Conservation (phyloP, 73 alveolate genomes). For the Blepharisma japonicum region DNA sequence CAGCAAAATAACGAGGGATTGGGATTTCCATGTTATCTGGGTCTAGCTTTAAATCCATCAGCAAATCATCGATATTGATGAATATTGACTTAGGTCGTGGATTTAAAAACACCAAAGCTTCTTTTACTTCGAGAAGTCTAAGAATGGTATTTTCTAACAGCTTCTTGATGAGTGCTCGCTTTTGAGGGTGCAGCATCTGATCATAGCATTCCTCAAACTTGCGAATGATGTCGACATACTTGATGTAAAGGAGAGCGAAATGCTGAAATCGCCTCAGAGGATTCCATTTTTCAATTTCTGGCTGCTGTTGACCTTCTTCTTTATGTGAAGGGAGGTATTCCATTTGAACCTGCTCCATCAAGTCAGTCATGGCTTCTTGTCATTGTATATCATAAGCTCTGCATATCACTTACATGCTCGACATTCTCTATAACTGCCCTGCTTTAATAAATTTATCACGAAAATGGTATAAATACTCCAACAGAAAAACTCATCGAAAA, state of each 20-base stretch:
- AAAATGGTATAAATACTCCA: too few species aligned
- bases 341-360: constrained; percentile 62
- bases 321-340: constrained; percentile 34
- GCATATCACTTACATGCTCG: constrained; percentile 37
- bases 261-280: constrained; percentile 80
- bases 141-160: constrained; percentile 81
- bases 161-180: constrained; percentile 90
- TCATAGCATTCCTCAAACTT: constrained; percentile 98
- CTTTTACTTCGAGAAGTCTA: constrained; percentile 87
- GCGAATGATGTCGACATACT: constrained; percentile 91
- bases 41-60: constrained; percentile 89
- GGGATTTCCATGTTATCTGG: constrained; percentile 91
- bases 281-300: constrained; percentile 42
- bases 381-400: constrained; percentile 67
- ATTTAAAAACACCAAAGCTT: constrained; percentile 73
- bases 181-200: constrained; percentile 98
- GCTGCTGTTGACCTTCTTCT: constrained; percentile 61
- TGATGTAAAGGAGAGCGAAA: constrained; percentile 93
- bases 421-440: neutral
- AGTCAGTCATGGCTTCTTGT: constrained; percentile 87
- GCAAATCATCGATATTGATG: constrained; percentile 89
- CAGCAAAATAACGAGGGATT: constrained; percentile 90
- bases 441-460: too few species aligned
- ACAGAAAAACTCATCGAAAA: too few species aligned
- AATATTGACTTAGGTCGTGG: constrained; percentile 59